phyloP scores from a whole-genome alignment of 2,329 filamentous ascomycete genomes.

The Alternaria tenuissima region DNA sequence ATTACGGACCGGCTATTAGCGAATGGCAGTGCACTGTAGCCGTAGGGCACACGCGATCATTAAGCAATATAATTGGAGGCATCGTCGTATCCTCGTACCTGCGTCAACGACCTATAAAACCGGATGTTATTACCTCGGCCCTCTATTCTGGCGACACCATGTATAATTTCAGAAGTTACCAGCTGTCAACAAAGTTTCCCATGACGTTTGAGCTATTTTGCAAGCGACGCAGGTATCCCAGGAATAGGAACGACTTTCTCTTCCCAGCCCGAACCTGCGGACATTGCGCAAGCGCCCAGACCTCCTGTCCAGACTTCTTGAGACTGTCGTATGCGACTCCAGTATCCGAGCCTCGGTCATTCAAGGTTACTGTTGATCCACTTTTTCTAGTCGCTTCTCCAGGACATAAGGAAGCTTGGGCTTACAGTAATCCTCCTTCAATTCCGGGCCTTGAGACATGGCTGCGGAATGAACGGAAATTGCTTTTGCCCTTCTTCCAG shows the following conservation, averaged over 20 bases:
- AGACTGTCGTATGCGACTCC: constrained; percentile 8
- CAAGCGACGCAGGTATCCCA: constrained; percentile 27
- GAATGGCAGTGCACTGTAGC: constrained; percentile 26
- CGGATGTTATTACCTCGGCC: constrained; percentile 13
- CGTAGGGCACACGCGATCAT: constrained; percentile 21
- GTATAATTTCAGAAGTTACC: constrained; percentile 26
- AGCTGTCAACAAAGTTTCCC: constrained; percentile 19
- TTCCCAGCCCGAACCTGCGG: background rate
- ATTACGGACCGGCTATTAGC: constrained; percentile 27
- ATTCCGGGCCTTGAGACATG: constrained; percentile 16
- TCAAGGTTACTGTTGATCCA: constrained; percentile 6
- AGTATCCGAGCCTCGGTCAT: constrained; percentile 9
- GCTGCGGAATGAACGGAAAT: constrained; percentile 17
- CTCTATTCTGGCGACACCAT: constrained; percentile 8
- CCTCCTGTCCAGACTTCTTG: constrained; percentile 3
- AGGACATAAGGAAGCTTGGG: background rate
- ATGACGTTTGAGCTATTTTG: constrained; percentile 30
- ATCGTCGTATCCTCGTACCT: constrained; percentile 1
- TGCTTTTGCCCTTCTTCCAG: constrained; percentile 12
- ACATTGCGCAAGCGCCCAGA: constrained; percentile 15
- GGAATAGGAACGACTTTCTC: constrained; percentile 4
- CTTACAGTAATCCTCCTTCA: constrained; percentile 6
- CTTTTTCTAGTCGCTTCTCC: constrained; percentile 6
- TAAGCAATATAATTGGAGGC: constrained; percentile 1
- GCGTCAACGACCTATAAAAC: background rate